Base-by-base conservation (phyloP, 1,284 basidiomycete species). In the Trametes polyzona region DNA sequence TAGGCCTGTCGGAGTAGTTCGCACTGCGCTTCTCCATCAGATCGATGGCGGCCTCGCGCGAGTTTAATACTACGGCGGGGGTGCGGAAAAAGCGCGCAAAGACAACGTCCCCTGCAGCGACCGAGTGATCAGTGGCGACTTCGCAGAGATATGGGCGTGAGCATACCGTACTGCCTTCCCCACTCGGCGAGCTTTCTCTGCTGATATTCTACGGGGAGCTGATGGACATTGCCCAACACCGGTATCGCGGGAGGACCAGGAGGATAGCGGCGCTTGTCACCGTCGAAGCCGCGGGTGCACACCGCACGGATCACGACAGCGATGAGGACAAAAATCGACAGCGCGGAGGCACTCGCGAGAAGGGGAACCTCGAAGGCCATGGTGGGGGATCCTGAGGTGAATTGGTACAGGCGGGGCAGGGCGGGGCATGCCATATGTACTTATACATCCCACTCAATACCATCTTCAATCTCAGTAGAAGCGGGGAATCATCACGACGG, bases 11-110 rank as follows among this genome's bases (percentile, higher is more conserved):
- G 5, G 76, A 78, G 56, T 77, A 77, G 44, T 71, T 73, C 1
- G 69, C 60, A n/a, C 75, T 72, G 16, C 74, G 66, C 62, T 75
- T 77, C 33, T 76, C 76, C 58, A 79, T 59, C n/a, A 80, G 64
- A 11, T 79, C 78, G 8, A 65, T 60, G 5, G 75, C 72, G 0
- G 69, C 69, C 48, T 72, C 61, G 2, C 61, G 52, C 3, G 74
- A 72, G 62, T 75, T 76, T 21, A 79, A 47, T 40, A 80, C 61
- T 19, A 78, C 54, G 33, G 74, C 69, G 6, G 72, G 69, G 3
- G 63, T 68, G 4, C 72, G 73, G 36, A 74, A 66, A 21, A 73
- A 67, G 42, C 63, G 63, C 14, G 75, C 62, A 59, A 73, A 74
- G 26, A 77, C 67, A 29, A 79, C 64, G 46, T 76, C 73, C 9